Base-by-base conservation (phyloP, 345 rosid genomes). In the Linum trigynum region DNA sequence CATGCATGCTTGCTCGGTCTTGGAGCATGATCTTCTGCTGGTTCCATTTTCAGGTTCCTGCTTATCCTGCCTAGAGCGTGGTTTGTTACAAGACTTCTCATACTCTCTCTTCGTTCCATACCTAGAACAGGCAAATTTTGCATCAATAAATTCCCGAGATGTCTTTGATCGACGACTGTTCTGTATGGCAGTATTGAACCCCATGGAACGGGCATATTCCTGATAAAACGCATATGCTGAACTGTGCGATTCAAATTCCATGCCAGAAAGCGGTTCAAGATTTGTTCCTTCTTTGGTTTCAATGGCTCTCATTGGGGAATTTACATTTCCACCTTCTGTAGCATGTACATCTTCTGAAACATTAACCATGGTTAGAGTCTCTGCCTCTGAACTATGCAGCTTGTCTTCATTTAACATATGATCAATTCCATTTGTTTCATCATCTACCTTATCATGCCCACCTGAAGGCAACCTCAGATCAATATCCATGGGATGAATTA, bases 1-100 rank as follows among this genome's bases (percentile, higher is more conserved):
- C 91, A 74, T 86, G 91, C 91, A 86, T 86, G 77, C 91, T 82
- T 6, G 91, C 88, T 61, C 86, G 7, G 91, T 86, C 74, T 86
- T 86, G 0, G 76, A 74, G 41, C 89, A 80, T 0, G 85, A 76
- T 59, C 91, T 61, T 14, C 89, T 65, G 36, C 86, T 80, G 62
- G 85, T 75, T 61, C 84, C 71, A 69, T 75, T 81, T 11, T 86
- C 92, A 0, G 84, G 75, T 8, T 84, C 86, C 71, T 74, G 84
- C 81, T 85, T 83, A 67, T 65, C 81, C 50, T 81, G 90, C 63
- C 81, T 83, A 45, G 82, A 79, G 68, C 83, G 78, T 32, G 84
- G 79, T 56, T 84, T 67, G 45, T 82, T 77, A 78, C 72, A 79
- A 58, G 91, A 77, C 58, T 81, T 86, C 50, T 85, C 90, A 4